These are phyloP conservation scores for Fonsecaea pugnacius DNA, from an alignment of 2,329 filamentous ascomycete species.

Conservation along the genomic window DNA sequence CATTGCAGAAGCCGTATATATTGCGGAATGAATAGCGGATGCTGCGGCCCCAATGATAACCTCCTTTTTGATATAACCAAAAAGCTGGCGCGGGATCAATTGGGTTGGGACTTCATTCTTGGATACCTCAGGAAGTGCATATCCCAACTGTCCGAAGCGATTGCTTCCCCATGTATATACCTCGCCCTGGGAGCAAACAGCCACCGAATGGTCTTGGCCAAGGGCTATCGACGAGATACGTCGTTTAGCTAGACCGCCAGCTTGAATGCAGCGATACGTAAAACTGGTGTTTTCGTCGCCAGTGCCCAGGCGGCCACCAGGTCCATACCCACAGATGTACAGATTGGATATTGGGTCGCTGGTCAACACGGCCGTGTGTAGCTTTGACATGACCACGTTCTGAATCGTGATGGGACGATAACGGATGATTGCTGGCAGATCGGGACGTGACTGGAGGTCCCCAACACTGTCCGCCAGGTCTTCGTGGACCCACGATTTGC, in stretches of 20 bases:
- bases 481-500: slow-evolving; percentile 41
- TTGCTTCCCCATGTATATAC: slow-evolving; percentile 96
- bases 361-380: slow-evolving; percentile 88
- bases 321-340: slow-evolving; percentile 89
- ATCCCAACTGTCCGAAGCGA: slow-evolving; percentile 81
- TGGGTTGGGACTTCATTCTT: slow-evolving; percentile 83
- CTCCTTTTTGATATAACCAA: slow-evolving; percentile 88
- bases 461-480: slow-evolving; percentile 32
- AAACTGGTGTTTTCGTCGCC: slow-evolving; percentile 91
- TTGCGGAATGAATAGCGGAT: slow-evolving; percentile 88
- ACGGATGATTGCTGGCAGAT: slow-evolving; percentile 73
- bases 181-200: slow-evolving; percentile 82
- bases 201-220: slow-evolving; percentile 89
- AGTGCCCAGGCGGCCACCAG: slow-evolving; percentile 83
- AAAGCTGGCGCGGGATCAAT: slow-evolving; percentile 80
- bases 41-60: slow-evolving; percentile 79
- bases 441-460: slow-evolving; percentile 49
- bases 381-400: slow-evolving; percentile 84
- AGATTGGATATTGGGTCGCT: slow-evolving; percentile 86
- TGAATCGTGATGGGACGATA: slow-evolving; percentile 75
- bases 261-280: slow-evolving; percentile 79
- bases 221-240: slow-evolving; percentile 78
- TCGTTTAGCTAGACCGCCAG: slow-evolving; percentile 72
- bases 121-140: slow-evolving; percentile 66
- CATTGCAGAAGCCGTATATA: slow-evolving; percentile 77